A percentile compares a stretch with the other conserved stretches of the same genome.
phyloP scores from a whole-genome alignment of 345 rosid species.

The Citrus australasica region DNA sequence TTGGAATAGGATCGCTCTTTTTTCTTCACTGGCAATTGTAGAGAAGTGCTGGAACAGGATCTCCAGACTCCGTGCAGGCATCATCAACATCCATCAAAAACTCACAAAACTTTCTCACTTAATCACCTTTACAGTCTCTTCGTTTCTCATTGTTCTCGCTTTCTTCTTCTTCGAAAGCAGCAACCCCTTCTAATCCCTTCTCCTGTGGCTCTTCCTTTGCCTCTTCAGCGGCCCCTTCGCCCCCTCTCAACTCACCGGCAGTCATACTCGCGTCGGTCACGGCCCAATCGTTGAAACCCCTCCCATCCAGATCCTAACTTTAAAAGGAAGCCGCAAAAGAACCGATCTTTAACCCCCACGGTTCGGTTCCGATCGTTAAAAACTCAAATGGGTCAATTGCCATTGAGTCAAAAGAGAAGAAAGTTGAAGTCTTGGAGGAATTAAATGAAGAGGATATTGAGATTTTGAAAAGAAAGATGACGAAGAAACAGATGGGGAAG shows the following conservation, averaged over 20 bases:
- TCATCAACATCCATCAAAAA: conserved; percentile 6
- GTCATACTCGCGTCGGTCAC: conserved; percentile 68
- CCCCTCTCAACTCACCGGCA: conserved; percentile 69
- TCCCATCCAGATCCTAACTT: conserved; percentile 35
- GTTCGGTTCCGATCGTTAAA: not conserved
- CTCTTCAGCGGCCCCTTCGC: conserved; percentile 65
- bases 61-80: too few species aligned
- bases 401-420: conserved; percentile 27
- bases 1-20: too few species aligned
- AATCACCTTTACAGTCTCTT: conserved; percentile 34
- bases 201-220: conserved; percentile 68
- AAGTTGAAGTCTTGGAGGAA: conserved; percentile 27
- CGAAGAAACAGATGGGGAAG: conserved; percentile 79
- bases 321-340: conserved; percentile 27
- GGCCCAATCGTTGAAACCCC: conserved; percentile 57
- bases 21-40: too few species aligned
- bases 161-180: conserved; percentile 52
- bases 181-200: conserved; percentile 62
- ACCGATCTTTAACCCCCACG: not conserved
- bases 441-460: conserved; percentile 77
- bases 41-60: too few species aligned
- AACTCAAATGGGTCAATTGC: conserved; percentile 6
- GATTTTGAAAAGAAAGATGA: conserved; percentile 70
- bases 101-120: conserved; percentile 29
- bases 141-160: conserved; percentile 44